Evolutionary conservation across 2,329 filamentous ascomycete genomes (phyloP), one percentile per base, ranked within the genome.

Genomic region (Phoma sp.): DNA sequence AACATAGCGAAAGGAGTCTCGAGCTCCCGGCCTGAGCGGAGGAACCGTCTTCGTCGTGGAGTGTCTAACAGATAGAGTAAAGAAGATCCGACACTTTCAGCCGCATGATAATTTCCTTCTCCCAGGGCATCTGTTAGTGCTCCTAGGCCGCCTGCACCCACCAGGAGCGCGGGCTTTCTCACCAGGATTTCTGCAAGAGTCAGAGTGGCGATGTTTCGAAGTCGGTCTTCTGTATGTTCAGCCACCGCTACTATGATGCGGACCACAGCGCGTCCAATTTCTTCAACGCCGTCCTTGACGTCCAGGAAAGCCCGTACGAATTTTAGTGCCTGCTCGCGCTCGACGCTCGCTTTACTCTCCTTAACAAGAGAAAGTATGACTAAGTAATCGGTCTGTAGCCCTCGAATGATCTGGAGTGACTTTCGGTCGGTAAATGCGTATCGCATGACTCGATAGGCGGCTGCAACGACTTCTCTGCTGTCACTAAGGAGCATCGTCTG

Each of bases 401-500:
- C 83, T 51, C 93, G 86, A 57, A 99, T 96, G 44, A 88, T 96
- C 71, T 90, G 89, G 23, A 99, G 81, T 3, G 95, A 99, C 41
- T 87, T 88, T 30, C 92, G 83, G 72, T 99, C 95, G 9, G 93
- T 96, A 62, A 99, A 95, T 45, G 93, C 90, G 76, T 98, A 96
- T 72, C 95, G 86, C 55, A 92, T 93, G 76, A 98, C 89, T 59
- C 95, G 85, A 75, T 98, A 99, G 1, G 91, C 95, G 38, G 95
- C 91, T 24, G 95, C 95, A 23, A 96, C 91, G 9, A 98, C 93
- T 78, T 99, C 96, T 62, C 93, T 87, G 72, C 90, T 97, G 64
- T 97, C 93, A 70, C 93, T 97, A 52, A 99, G 80, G 22, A 99
- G 86, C 91, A 99, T 96, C 64, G 91, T 88, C 76, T 99, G 95